These are phyloP conservation scores for Pleurotus djamor DNA, from an alignment of 768 basidiomycete genomes.

Conservation along the genomic window DNA sequence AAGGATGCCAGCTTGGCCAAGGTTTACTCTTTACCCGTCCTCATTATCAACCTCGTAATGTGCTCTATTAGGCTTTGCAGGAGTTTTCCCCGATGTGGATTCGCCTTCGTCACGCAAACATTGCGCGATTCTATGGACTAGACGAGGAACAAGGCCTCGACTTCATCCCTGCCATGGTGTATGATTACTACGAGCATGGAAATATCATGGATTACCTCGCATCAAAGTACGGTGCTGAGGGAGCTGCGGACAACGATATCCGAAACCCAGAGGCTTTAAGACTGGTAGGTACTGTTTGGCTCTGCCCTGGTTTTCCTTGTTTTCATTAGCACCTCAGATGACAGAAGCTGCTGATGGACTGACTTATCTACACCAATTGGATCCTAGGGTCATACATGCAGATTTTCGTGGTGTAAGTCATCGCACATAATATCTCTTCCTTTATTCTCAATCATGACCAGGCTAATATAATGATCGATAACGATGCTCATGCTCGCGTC, in stretches of 20 bases:
- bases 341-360: slow-evolving; percentile 19
- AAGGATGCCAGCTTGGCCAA: too few relatives aligned
- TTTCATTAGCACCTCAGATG: too few relatives aligned
- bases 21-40: too few relatives aligned
- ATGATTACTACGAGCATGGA: slow-evolving; percentile 17
- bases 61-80: too few relatives aligned
- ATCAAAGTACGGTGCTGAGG: background rate
- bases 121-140: slow-evolving; percentile 17
- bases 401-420: slow-evolving; percentile 20
- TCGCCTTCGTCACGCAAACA: slow-evolving; percentile 16
- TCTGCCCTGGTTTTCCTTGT: too few relatives aligned
- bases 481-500: slow-evolving; percentile 17
- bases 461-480: slow-evolving; percentile 26
- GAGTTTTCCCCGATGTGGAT: too few relatives aligned
- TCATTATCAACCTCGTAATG: too few relatives aligned
- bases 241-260: too few relatives aligned
- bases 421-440: background rate
- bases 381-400: slow-evolving; percentile 19
- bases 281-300: too few relatives aligned
- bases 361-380: slow-evolving; percentile 18
- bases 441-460: background rate
- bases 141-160: slow-evolving; percentile 6
- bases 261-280: too few relatives aligned
- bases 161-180: slow-evolving; percentile 22
- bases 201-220: slow-evolving; percentile 19